Base-by-base conservation (phyloP, 1,139 yeast genomes). In the Protomyces inouyei region DNA sequence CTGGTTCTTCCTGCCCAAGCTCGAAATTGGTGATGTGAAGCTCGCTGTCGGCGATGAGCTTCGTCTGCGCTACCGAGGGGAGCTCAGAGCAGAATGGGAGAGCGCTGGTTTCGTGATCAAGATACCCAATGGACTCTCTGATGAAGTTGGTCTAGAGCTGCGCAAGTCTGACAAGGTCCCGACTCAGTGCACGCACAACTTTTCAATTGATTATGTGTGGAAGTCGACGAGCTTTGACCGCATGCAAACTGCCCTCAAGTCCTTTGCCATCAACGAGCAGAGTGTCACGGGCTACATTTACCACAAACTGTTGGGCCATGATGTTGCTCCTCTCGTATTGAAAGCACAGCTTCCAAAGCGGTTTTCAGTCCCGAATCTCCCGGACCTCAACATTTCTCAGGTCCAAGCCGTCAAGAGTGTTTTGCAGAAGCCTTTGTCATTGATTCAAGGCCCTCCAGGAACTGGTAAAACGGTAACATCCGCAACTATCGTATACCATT, bases 391-490 rank as follows among this genome's bases (percentile, higher is more conserved):
- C 73, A 79, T 79, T 21, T 88, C 96, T 0, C 98, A 92, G 75
- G 81, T 81, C 1, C 83, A 83, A 71, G 97, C 97, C 0, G 92
- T 92, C 32, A 79, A 82, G 65, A 77, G 83, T 4, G 97, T 87
- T 1, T 76, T 92, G 67, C 83, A 82, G 71, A 80, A 85, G 70
- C 97, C 97, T 1, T 78, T 92, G 54, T 84, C 96, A 6, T 80
- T 92, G 71, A 91, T 92, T 69, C 98, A 92, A 60, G 98, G 98
- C 21, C 98, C 98, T n/a, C 98, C 98, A 1, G 96, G 96, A 67
- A 92, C 98, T 0, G 98, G 98, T 73, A 92, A 92, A 74, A 92
- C 98, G 0, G 96, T 90, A 14, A 91, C 96, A 0, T 89, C 97
- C 0, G 95, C 97, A 2, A 86, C 96, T 0, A 88, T 92, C 68